Percentiles rank a stretch among this genome's conserved stretches.
Evolutionary conservation across 768 basidiomycete genomes (phyloP).

Genomic region (Punctularia strigosozonata): DNA sequence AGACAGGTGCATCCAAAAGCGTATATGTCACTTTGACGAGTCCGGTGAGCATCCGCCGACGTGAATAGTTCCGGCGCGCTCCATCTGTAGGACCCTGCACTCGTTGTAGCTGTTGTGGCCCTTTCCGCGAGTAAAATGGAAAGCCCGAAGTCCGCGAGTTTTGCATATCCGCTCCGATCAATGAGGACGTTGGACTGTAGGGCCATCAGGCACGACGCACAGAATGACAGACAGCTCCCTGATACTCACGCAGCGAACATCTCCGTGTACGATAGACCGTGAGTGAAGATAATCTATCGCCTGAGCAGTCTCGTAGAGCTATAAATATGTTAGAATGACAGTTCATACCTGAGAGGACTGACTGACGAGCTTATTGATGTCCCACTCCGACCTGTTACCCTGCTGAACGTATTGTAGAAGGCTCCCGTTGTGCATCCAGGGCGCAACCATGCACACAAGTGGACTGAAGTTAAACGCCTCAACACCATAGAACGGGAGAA

Average conservation of each 20-base stretch:
- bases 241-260: not conserved
- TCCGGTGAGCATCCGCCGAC: not conserved
- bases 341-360: not conserved
- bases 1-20: not conserved
- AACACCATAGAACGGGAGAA: not conserved
- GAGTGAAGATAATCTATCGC: not conserved
- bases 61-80: not conserved
- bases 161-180: not conserved
- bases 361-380: not conserved
- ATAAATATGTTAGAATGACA: not conserved
- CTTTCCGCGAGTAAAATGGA: not conserved
- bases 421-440: not conserved
- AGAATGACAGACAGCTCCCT: not conserved
- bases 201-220: not conserved
- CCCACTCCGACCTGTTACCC: too few relatives aligned
- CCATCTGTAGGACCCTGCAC: not conserved
- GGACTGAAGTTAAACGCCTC: not conserved
- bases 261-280: not conserved
- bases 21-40: not conserved
- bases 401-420: not conserved
- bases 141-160: not conserved
- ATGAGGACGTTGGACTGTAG: not conserved
- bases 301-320: not conserved
- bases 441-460: not conserved
- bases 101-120: not conserved